Base-by-base conservation (phyloP, 805 yeast genomes). In the Ogataea pini region DNA sequence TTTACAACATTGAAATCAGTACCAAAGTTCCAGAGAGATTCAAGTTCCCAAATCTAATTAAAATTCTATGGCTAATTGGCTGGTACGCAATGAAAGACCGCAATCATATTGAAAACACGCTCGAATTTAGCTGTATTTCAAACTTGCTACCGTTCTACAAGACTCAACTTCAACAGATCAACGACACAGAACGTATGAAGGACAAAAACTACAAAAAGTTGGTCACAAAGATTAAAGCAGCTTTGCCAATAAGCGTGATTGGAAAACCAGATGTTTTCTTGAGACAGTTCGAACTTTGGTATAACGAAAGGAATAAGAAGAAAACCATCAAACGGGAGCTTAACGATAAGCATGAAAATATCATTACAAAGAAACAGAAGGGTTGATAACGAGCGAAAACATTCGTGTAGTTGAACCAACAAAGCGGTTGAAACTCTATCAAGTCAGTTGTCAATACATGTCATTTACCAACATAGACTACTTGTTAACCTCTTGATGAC, bases 11-110 rank as follows among this genome's bases (percentile, higher is more conserved):
- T 25, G 97, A 90, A 62, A 69, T 72, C 42, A 63, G 63, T 7
- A 87, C 95, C 1, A 78, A 78, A 51, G 96, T 90, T 3, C 90
- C 90, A 0, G 75, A 80, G 43, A 80, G 81, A 57, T 90, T 84
- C 68, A 75, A 88, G 43, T 89, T 87, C 58, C 97, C 97, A 0
- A 75, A 77, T 64, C 89, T 90, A 61, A 76, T 81, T 50, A 77
- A 72, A 51, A 82, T 86, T 3, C 67, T 89, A 65, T 85, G 92
- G 89, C 70, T 82, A 10, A 72, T 86, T 3, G 83, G 82, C 7
- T 73, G 72, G 67, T 76, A 76, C 54, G 38, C 60, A 24, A 54
- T 56, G 60, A 36, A 50, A 22, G 44, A 45, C 10, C 29, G 44
- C 18, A 28, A 32, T 9, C 43, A 42, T 2, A 9, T 18, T 20